phyloP scores from a whole-genome alignment of 148 eudicot genomes.

The Cornus florida region DNA sequence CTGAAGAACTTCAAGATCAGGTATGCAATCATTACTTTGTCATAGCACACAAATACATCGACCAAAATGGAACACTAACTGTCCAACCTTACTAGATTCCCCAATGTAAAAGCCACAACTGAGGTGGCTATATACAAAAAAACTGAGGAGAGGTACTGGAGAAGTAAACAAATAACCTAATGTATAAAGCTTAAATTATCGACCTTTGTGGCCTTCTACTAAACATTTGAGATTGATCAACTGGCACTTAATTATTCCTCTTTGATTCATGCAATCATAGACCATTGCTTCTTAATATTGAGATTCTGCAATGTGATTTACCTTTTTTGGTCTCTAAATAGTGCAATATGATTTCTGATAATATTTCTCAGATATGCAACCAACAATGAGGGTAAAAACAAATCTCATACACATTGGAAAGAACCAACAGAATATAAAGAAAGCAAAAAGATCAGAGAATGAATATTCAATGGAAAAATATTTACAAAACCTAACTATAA shows the following conservation, averaged over 20 bases:
- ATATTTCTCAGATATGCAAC: background rate
- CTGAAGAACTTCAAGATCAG: constrained; percentile 78
- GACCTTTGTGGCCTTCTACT: background rate
- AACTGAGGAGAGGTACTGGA: no score
- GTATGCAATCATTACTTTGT: constrained; percentile 29
- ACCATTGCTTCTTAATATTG: no score
- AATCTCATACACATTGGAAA: no score
- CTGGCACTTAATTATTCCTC: no score
- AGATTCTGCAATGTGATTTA: no score
- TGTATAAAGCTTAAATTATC: background rate
- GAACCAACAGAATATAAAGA: no score
- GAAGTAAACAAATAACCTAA: no score
- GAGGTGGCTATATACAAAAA: no score
- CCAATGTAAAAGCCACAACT: background rate
- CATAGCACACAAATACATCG: background rate
- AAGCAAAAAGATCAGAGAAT: background rate
- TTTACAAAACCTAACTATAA: no score
- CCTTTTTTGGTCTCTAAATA: no score
- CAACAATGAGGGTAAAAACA: background rate
- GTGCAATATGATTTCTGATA: no score
- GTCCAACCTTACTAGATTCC: background rate
- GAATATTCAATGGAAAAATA: background rate
- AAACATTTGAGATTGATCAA: background rate
- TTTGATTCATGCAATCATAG: no score
- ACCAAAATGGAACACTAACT: background rate